Conservation (phyloP, 2,329 filamentous ascomycete species). For the Aspergillus arachidicola region DNA sequence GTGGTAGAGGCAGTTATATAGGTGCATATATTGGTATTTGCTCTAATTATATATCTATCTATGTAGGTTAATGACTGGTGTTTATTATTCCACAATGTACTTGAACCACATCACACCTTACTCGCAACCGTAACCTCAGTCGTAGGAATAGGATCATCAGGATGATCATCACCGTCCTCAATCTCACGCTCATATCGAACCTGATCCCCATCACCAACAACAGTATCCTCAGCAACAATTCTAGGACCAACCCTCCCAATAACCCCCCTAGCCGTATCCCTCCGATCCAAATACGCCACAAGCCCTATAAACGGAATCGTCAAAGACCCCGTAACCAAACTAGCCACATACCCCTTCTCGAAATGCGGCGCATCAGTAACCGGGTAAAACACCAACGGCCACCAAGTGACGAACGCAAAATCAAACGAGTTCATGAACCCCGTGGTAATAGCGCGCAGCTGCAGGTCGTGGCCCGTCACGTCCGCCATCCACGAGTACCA, state of each 20-base stretch:
- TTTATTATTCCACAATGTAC: neutral
- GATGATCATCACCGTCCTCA: neutral
- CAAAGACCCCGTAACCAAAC: constrained; percentile 41
- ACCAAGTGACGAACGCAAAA: constrained; percentile 48
- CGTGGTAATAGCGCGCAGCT: constrained; percentile 49
- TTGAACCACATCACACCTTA: neutral
- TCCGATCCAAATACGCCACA: constrained; percentile 37
- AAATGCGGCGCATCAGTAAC: constrained; percentile 46
- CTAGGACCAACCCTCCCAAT: neutral
- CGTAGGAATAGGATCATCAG: neutral
- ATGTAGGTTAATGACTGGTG: neutral
- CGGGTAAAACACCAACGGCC: constrained; percentile 46
- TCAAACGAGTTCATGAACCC: constrained; percentile 50
- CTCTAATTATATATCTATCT: neutral
- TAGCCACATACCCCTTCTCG: constrained; percentile 44
- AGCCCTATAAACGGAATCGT: constrained; percentile 41
- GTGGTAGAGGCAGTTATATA: too few relatives aligned
- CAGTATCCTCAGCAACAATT: neutral
- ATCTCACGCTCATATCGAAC: neutral
- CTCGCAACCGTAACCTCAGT: neutral
- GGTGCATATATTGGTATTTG: neutral
- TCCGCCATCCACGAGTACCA: constrained; percentile 55
- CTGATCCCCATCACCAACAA: neutral
- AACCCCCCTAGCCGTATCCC: neutral
- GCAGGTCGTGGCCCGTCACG: constrained; percentile 37